Evolutionary conservation across 805 yeast species (phyloP).

Genomic region (Pichia pseudocactophila): DNA sequence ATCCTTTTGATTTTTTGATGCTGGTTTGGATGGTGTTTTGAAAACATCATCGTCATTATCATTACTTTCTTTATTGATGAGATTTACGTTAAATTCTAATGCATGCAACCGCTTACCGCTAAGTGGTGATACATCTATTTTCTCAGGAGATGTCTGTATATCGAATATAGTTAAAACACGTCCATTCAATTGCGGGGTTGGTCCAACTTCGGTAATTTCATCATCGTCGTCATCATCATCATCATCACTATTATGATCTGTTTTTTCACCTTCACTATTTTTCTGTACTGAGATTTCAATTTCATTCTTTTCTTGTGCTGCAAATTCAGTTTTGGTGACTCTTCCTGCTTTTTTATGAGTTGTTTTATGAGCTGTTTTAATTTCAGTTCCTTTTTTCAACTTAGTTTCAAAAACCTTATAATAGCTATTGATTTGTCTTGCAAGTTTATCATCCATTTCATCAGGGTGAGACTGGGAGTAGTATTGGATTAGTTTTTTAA

Average conservation of each 20-base stretch:
- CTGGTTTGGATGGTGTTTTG: conserved; percentile 24
- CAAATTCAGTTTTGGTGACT: background rate
- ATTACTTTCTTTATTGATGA: background rate
- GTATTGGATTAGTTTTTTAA: conserved; percentile 4
- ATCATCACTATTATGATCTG: background rate
- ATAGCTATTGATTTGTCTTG: background rate
- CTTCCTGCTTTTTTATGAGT: background rate
- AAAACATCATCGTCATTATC: conserved; percentile 12
- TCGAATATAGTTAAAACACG: conserved; percentile 69
- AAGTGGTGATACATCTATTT: conserved; percentile 2
- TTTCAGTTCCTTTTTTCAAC: background rate
- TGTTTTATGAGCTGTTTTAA: no score
- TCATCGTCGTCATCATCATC: conserved; percentile 10
- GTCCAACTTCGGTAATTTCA: conserved; percentile 47
- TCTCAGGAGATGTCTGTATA: conserved; percentile 24
- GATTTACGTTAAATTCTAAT: background rate
- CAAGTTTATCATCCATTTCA: background rate
- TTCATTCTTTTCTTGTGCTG: background rate
- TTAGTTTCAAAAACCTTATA: background rate
- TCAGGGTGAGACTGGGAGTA: background rate
- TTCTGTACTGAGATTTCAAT: background rate
- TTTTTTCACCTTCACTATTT: background rate
- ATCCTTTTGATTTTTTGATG: background rate
- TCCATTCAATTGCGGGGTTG: conserved; percentile 82
- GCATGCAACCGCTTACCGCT: background rate